These are phyloP conservation scores for Penicillium corylophilum DNA, from an alignment of 2,329 filamentous ascomycete genomes.

Conservation along the genomic window DNA sequence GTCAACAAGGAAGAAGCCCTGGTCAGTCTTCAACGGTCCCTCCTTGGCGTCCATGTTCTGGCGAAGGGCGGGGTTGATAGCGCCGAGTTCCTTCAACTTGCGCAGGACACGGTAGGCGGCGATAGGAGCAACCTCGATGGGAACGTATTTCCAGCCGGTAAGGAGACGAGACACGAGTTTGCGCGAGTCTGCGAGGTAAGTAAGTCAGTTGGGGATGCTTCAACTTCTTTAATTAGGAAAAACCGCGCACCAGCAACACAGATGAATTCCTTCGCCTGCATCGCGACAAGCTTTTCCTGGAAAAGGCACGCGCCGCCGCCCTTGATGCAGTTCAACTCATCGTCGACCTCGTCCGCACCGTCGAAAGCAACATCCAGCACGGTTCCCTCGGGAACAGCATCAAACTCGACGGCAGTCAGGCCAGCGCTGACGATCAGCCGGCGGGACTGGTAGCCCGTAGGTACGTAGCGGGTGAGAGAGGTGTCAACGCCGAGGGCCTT, in stretches of 20 bases:
- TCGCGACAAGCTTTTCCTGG: slow-evolving; percentile 94
- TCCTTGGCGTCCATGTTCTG: slow-evolving; percentile 73
- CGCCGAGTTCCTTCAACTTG: slow-evolving; percentile 71
- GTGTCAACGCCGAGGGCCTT: slow-evolving; percentile 48
- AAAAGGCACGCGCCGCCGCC: slow-evolving; percentile 96
- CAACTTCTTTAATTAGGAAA: background rate
- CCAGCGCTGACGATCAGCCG: slow-evolving; percentile 80
- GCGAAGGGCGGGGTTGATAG: slow-evolving; percentile 67
- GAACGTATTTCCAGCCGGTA: slow-evolving; percentile 76
- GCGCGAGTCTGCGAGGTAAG: slow-evolving; percentile 67
- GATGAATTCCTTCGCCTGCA: slow-evolving; percentile 79
- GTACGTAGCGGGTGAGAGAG: slow-evolving; percentile 74
- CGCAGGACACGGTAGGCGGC: slow-evolving; percentile 74
- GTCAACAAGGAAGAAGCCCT: slow-evolving; percentile 87
- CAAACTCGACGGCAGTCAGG: slow-evolving; percentile 73
- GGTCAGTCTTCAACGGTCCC: slow-evolving; percentile 80
- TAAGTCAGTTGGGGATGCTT: background rate
- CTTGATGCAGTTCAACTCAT: slow-evolving; percentile 94
- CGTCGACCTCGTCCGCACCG: slow-evolving; percentile 94
- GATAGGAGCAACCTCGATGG: slow-evolving; percentile 89
- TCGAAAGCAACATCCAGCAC: slow-evolving; percentile 90
- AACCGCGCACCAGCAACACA: slow-evolving; percentile 68
- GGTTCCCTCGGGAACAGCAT: slow-evolving; percentile 64
- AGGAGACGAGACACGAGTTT: slow-evolving; percentile 79
- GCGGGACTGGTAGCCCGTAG: slow-evolving; percentile 88